Evolutionary conservation across 108 stramenopile species (phyloP).

Genomic region (Skeletonema potamos): DNA sequence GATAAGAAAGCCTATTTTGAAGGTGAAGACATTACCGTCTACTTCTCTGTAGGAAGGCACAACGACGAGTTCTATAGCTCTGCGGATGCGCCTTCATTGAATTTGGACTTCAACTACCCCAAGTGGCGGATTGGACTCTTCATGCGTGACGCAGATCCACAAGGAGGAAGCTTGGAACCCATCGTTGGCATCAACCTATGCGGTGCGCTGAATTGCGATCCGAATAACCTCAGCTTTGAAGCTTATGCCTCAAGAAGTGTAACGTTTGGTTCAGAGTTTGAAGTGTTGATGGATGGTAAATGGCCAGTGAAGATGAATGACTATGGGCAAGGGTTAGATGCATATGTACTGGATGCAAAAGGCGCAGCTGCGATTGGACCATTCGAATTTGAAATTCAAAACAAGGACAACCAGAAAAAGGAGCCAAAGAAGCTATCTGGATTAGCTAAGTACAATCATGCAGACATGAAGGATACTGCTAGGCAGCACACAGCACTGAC

Average conservation of each 20-base stretch:
- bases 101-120: conserved; percentile 4
- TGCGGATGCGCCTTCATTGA: conserved; percentile 1
- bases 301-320: conserved; percentile 13
- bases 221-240: not conserved
- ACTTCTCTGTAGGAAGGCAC: conserved; percentile 8
- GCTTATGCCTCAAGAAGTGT: not conserved
- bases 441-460: not conserved
- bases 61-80: conserved; percentile 2
- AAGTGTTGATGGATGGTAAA: not conserved
- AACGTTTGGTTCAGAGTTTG: conserved; percentile 5
- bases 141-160: conserved; percentile 29
- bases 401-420: not conserved
- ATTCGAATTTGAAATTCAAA: conserved; percentile 8
- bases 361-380: conserved; percentile 22
- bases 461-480: not conserved
- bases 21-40: conserved; percentile 2
- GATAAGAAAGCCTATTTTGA: not conserved
- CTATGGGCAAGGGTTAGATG: conserved; percentile 14
- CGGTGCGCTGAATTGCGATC: conserved; percentile 6
- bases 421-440: not conserved
- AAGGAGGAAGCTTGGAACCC: conserved; percentile 12
- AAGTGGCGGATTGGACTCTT: conserved; percentile 19
- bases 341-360: conserved; percentile 8
- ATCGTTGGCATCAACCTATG: conserved; percentile 15
- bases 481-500: not conserved